Base-by-base conservation (phyloP, 2,329 filamentous ascomycete genomes). In the Apiospora pterosperma region DNA sequence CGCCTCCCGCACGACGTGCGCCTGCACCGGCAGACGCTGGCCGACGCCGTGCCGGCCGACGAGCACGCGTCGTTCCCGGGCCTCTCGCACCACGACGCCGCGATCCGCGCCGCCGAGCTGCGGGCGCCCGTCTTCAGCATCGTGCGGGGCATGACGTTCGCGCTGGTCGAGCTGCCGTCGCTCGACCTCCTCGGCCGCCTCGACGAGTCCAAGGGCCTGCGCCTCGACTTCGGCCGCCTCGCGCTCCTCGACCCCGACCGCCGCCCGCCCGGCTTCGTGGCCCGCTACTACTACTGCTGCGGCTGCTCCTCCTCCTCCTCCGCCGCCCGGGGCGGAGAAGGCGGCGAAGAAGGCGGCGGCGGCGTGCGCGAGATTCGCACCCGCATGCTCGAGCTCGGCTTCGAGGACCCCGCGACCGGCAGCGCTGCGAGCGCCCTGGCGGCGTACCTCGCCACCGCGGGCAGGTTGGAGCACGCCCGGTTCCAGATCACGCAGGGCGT, bases 131-230 rank as follows among this genome's bases (percentile, higher is more conserved):
- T 86, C 21, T 82, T 88, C 64, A 88, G 85, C 68, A 86, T 93
- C 58, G 90, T 93, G 39, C 87, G 86, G 55, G 92, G 91, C 59
- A 90, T 94, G 88, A 86, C 86, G 0, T 93, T 93, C 75, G 76
- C 87, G n/a, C 83, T 92, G 36, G 80, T 91, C 16, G 78, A 85
- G 68, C 79, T 96, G 25, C 80, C 85, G 0, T 83, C 81, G 63
- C 76, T 92, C 11, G 86, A 87, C 36, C 81, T 84, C 8, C 80
- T 95, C 21, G 81, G 77, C 5, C 69, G 76, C 14, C 78, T 81
- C 3, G 69, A 76, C 36, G 69, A 69, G 4, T 70, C 74, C 38
- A n/a, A 1, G 48, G 28, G 16, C 25, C 48, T 55, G 14, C 69
- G 70, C 36, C 72, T 78, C 14, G 71, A 80, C 48, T 75, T 81